A percentile compares a stretch with the other conserved stretches of the same genome.
Evolutionary conservation across 305 asterid species (phyloP).

Genomic region (Fraxinus dipetala): DNA sequence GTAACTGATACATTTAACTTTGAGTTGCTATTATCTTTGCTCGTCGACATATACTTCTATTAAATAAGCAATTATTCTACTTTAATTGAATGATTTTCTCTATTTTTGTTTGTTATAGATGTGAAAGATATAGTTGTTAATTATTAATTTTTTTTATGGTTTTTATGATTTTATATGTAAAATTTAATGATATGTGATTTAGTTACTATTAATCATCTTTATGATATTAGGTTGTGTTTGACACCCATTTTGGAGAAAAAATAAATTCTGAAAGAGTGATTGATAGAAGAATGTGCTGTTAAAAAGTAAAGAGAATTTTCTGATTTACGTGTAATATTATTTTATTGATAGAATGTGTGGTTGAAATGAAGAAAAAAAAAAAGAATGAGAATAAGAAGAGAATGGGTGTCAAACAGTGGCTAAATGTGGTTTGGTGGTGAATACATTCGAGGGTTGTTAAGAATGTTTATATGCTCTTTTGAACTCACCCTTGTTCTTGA

Average conservation of each 20-base stretch:
- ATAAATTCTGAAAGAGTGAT: no score
- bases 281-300: no score
- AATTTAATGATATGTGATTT: not conserved
- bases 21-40: not conserved
- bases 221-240: no score
- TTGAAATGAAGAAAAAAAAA: no score
- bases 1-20: not conserved
- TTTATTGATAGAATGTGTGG: no score
- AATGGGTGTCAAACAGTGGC: no score
- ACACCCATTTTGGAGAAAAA: no score
- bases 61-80: not conserved
- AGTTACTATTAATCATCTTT: not conserved
- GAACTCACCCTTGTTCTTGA: not conserved
- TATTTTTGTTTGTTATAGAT: not conserved
- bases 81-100: not conserved
- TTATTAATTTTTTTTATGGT: not conserved
- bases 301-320: no score
- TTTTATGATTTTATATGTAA: not conserved
- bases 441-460: not conserved
- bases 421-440: not conserved
- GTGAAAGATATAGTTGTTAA: not conserved
- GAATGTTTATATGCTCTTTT: not conserved
- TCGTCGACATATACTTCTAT: not conserved
- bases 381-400: no score
- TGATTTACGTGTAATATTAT: no score